A percentile compares a stretch with the other conserved stretches of the same genome.
phyloP scores from a whole-genome alignment of 257 asterid species.

The Knoxia roxburghii region DNA sequence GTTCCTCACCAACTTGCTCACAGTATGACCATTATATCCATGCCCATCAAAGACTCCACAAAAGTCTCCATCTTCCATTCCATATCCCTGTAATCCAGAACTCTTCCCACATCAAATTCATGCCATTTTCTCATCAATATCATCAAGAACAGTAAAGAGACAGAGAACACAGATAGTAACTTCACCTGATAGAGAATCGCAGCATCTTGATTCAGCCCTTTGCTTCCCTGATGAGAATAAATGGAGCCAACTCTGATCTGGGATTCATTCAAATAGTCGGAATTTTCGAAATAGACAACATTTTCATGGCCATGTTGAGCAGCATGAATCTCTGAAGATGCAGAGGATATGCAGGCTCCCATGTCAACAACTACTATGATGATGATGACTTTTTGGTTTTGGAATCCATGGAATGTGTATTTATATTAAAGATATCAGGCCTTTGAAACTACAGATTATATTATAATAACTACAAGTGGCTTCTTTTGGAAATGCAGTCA shows the following conservation, averaged over 20 bases:
- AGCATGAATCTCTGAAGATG: slow-evolving; percentile 53
- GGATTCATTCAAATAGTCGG: slow-evolving; percentile 13
- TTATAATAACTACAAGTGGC: slow-evolving; percentile 27
- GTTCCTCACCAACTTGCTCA: slow-evolving; percentile 65
- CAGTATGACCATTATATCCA: slow-evolving; percentile 63
- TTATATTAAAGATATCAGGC: slow-evolving; percentile 36
- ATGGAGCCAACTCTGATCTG: slow-evolving; percentile 40
- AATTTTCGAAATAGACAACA: slow-evolving; percentile 36
- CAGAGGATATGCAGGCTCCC: slow-evolving; percentile 62
- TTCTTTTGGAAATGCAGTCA: slow-evolving; percentile 29
- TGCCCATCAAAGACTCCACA: slow-evolving; percentile 87
- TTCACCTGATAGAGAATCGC: slow-evolving; percentile 64
- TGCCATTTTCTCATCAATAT: background rate
- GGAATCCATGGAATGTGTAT: slow-evolving; percentile 16
- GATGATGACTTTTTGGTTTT: slow-evolving; percentile 15
- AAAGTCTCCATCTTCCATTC: slow-evolving; percentile 52
- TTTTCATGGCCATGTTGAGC: slow-evolving; percentile 55
- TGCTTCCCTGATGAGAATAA: slow-evolving; percentile 55
- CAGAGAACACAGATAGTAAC: background rate
- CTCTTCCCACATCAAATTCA: slow-evolving; percentile 4
- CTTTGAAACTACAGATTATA: slow-evolving; percentile 35
- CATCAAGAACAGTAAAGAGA: background rate
- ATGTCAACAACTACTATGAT: slow-evolving; percentile 34
- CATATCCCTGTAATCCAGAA: slow-evolving; percentile 50
- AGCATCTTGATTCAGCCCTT: slow-evolving; percentile 74